Conservation (phyloP, 352 stramenopile species). For the Thalassiosira livingstoniorum region DNA sequence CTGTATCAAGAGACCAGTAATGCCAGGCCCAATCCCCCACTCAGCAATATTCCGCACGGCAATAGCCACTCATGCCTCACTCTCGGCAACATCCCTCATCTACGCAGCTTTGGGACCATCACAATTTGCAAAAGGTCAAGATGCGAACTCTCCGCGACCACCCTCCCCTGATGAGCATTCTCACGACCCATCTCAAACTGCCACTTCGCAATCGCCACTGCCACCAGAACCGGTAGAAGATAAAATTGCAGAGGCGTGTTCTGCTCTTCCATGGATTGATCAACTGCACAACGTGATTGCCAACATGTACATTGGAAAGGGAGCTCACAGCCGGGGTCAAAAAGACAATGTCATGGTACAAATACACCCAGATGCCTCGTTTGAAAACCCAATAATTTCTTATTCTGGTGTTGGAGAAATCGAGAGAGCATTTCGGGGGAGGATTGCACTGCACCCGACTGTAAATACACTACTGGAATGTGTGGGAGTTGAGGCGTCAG, state of each 20-base stretch:
- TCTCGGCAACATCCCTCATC: conserved; percentile 27
- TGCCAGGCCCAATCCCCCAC: conserved; percentile 1
- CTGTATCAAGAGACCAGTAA: too few relatives aligned
- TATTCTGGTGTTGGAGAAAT: conserved; percentile 33
- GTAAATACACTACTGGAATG: conserved; percentile 46
- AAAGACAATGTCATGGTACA: conserved; percentile 35
- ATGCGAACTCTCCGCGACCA: not conserved
- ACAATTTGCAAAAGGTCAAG: not conserved
- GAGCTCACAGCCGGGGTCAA: not conserved
- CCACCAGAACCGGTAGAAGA: not conserved
- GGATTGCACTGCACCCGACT: conserved; percentile 4
- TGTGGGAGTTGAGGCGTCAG: conserved; percentile 50
- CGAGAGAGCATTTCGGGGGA: conserved; percentile 40
- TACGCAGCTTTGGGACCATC: conserved; percentile 21
- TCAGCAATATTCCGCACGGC: conserved; percentile 11
- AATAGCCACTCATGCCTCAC: conserved; percentile 18
- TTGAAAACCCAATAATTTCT: conserved; percentile 53
- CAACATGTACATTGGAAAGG: conserved; percentile 43
- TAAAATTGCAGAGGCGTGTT: not conserved
- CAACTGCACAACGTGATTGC: conserved; percentile 43
- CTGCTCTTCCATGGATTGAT: conserved; percentile 52
- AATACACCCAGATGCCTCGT: conserved; percentile 30
- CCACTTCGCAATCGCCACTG: not conserved
- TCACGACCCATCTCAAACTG: not conserved
- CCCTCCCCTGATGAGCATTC: not conserved